phyloP scores from a whole-genome alignment of 495 filamentous ascomycete genomes.

The Trichoderma virens region DNA sequence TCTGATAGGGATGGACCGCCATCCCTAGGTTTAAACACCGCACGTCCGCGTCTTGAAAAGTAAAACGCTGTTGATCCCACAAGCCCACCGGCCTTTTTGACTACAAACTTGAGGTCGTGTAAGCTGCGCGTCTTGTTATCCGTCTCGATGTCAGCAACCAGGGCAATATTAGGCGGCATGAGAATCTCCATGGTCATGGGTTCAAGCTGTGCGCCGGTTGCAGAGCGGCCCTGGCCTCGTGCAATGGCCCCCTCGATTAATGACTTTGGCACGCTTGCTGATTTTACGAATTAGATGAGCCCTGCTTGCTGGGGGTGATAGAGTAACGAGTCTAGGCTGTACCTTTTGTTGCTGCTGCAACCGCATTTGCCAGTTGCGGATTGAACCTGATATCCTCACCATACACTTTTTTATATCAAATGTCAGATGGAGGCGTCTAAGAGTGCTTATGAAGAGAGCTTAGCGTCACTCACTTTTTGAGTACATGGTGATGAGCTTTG shows the following conservation, averaged over 20 bases:
- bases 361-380: constrained; percentile 58
- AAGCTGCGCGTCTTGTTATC: constrained; percentile 69
- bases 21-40: constrained; percentile 54
- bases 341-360: constrained; percentile 77
- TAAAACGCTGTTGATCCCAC: constrained; percentile 70
- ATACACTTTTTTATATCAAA: constrained; percentile 28
- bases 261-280: constrained; percentile 71
- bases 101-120: constrained; percentile 55
- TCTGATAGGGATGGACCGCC: constrained; percentile 55
- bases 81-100: constrained; percentile 63
- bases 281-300: neutral
- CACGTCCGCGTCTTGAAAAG: constrained; percentile 69
- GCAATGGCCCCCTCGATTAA: constrained; percentile 77
- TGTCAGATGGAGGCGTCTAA: neutral
- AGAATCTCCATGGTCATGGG: constrained; percentile 73
- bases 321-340: constrained; percentile 20
- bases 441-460: neutral
- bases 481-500: constrained; percentile 43
- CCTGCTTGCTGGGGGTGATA: too few species aligned
- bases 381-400: constrained; percentile 69
- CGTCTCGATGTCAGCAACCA: constrained; percentile 69
- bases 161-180: constrained; percentile 64
- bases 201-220: constrained; percentile 65
- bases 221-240: constrained; percentile 74
- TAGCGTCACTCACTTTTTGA: constrained; percentile 38